Percentiles rank a stretch among this genome's conserved stretches.
Evolutionary conservation across 768 basidiomycete genomes (phyloP).

Genomic region (Tylopilus rubrobrunneus): DNA sequence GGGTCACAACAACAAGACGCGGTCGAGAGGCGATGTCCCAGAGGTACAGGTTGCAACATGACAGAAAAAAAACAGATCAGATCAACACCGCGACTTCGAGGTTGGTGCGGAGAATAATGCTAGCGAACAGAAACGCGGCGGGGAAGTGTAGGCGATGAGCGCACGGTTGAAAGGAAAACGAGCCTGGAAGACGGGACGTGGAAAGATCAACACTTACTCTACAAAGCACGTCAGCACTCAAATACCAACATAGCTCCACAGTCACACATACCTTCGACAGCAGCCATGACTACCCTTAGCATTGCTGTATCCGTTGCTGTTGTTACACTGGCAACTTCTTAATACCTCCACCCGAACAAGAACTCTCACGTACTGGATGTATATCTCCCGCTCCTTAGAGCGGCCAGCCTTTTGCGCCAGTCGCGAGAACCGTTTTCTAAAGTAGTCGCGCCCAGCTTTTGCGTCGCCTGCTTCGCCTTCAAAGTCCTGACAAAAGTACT

Average conservation of each 20-base stretch:
- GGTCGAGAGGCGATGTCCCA: conserved; percentile 5
- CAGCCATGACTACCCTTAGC: conserved; percentile 90
- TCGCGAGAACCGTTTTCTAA: conserved; percentile 79
- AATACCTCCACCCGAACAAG: conserved; percentile 7
- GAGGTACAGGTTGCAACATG: conserved; percentile 13
- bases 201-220: conserved; percentile 60
- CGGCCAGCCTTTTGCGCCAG: conserved; percentile 83
- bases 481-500: conserved; percentile 55
- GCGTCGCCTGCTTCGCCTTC: conserved; percentile 74
- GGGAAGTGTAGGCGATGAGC: conserved; percentile 23
- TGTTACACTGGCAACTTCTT: conserved; percentile 54
- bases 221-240: conserved; percentile 14
- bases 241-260: background rate
- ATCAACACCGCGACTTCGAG: conserved; percentile 33
- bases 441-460: conserved; percentile 81
- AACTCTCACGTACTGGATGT: conserved; percentile 72
- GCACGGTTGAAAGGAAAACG: conserved; percentile 16
- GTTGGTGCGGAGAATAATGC: conserved; percentile 37
- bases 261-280: conserved; percentile 76
- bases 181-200: conserved; percentile 21
- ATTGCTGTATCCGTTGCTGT: conserved; percentile 89
- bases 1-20: conserved; percentile 15
- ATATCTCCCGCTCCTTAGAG: conserved; percentile 84
- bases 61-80: conserved; percentile 25
- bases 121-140: conserved; percentile 18